Base-by-base conservation (phyloP, 257 asterid genomes). In the Penstemon davidsonii region DNA sequence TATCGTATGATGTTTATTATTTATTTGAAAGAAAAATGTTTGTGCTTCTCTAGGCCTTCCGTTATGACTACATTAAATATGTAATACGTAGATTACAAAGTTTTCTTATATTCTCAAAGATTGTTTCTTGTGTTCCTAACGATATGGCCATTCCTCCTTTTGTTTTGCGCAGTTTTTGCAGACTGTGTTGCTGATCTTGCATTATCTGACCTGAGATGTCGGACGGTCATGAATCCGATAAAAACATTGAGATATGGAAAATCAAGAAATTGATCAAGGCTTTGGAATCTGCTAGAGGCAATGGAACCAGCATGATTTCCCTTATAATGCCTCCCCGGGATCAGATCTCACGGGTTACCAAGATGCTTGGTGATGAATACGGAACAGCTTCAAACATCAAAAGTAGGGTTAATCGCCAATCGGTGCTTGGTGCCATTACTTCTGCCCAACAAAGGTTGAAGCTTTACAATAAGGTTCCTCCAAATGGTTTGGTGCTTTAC, bases 271-370 rank as follows among this genome's bases (percentile, higher is more conserved):
- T 77, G 64, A 77, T 77, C 56, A 77, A 72, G 60, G 81, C 81
- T 11, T 60, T 77, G 62, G 82, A 77, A 68, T 51, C 78, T 51
- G 82, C 82, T 64, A 73, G 82, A 64, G 82, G 82, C 49, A 77
- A 77, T 73, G 82, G 82, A 5, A 77, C 82, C 43, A 68, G 82
- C 57, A 77, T 77, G 82, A 77, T 77, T 51, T 77, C 82, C 12
- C 78, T 77, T 66, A 77, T 73, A 19, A 77, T 73, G 75, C 82
- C 82, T 57, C 82, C 78, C 5, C 61, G 75, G 15, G 82, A 77
- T 77, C 82, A 77, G 57, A 41, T 77, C 18, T 68, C 82, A n/a
- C 72, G 82, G 49, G 78, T 77, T 47, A 68, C 82, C n/a, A 73
- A 78, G 63, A 73, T 78, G 82, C 78, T 78, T 53, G 82, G 76